These are phyloP conservation scores for Ceratopteris richardii DNA, from an alignment of 75 land plant genomes.

Conservation along the genomic window DNA sequence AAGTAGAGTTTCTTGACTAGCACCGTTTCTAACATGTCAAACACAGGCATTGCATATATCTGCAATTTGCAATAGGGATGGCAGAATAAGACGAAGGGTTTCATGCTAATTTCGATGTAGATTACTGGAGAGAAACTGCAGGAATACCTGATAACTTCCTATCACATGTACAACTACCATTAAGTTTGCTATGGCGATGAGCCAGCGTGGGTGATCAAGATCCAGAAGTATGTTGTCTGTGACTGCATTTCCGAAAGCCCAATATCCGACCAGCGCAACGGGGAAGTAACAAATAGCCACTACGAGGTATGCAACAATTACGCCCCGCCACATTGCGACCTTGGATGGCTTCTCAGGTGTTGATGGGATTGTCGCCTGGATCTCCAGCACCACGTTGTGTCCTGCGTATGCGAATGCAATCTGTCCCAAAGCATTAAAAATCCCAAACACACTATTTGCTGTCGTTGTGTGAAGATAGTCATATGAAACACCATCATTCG, in stretches of 20 bases:
- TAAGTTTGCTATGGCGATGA: slow-evolving; percentile 78
- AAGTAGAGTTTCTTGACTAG: slow-evolving; percentile 44
- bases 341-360: slow-evolving; percentile 72
- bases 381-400: slow-evolving; percentile 76
- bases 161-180: slow-evolving; percentile 96
- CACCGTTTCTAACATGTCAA: slow-evolving; percentile 76
- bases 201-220: slow-evolving; percentile 57
- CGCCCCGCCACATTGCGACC: slow-evolving; percentile 84
- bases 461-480: slow-evolving; percentile 22
- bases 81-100: too few species aligned
- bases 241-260: slow-evolving; percentile 75
- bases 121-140: neutral
- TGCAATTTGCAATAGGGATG: too few species aligned
- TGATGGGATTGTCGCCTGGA: slow-evolving; percentile 90
- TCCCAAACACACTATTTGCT: slow-evolving; percentile 39
- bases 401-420: slow-evolving; percentile 83
- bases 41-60: slow-evolving; percentile 85
- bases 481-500: slow-evolving; percentile 37
- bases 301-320: slow-evolving; percentile 53
- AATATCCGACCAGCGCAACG: slow-evolving; percentile 72
- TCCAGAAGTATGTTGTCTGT: slow-evolving; percentile 55
- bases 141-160: slow-evolving; percentile 84
- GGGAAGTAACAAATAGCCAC: slow-evolving; percentile 82
- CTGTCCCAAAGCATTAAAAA: slow-evolving; percentile 66
- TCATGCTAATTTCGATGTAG: too few species aligned